Conservation (phyloP, 345 rosid species). For the Iberis pinnata region DNA sequence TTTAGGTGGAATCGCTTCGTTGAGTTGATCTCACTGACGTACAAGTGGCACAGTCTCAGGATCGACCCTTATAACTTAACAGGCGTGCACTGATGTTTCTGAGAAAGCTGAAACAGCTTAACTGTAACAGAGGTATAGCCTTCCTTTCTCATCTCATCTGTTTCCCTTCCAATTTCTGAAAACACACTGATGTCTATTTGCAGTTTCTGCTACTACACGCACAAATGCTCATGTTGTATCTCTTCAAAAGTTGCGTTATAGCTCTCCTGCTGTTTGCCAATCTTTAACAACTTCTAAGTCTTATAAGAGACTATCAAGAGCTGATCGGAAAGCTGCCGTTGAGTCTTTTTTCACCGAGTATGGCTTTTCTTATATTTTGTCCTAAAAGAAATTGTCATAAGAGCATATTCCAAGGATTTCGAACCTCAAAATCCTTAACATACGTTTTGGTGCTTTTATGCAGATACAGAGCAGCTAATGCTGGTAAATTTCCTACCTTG, state of each 20-base stretch:
- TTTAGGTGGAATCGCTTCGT: slow-evolving; percentile 1
- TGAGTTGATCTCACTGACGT: slow-evolving; percentile 2
- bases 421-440: not conserved
- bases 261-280: slow-evolving; percentile 27
- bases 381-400: not conserved
- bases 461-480: slow-evolving; percentile 29
- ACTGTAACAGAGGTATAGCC: slow-evolving; percentile 5
- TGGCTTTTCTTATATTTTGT: not conserved
- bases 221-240: slow-evolving; percentile 1
- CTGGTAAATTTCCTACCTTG: slow-evolving; percentile 20
- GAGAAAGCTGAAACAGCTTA: slow-evolving; percentile 17
- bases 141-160: not conserved
- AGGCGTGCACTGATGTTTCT: slow-evolving; percentile 14
- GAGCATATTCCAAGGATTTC: not conserved
- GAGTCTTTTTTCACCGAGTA: slow-evolving; percentile 24
- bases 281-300: slow-evolving; percentile 8
- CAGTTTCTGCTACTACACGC: slow-evolving; percentile 18
- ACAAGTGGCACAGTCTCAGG: not conserved
- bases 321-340: slow-evolving; percentile 20
- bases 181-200: slow-evolving; percentile 11
- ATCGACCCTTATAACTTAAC: not conserved
- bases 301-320: slow-evolving; percentile 6
- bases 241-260: slow-evolving; percentile 16
- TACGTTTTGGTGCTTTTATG: not conserved
- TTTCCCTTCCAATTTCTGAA: no score